phyloP scores from a whole-genome alignment of 163 green algal genomes.

The Chlorella variabilis region DNA sequence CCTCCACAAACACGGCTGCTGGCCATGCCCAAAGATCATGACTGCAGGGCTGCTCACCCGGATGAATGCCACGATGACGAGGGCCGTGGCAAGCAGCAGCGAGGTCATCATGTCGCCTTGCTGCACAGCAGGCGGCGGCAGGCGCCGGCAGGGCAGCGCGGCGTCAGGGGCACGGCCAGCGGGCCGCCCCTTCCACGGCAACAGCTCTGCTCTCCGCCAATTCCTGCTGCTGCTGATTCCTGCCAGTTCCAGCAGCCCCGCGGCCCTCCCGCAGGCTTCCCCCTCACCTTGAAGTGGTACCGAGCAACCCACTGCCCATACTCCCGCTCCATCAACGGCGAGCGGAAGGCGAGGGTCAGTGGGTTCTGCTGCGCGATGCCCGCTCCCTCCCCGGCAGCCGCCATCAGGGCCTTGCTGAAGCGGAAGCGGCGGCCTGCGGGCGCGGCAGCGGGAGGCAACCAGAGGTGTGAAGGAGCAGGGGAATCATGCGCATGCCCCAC shows the following conservation, averaged over 20 bases:
- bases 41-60: slow-evolving; percentile 1
- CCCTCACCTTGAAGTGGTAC: slow-evolving; percentile 1
- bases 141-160: too few species aligned
- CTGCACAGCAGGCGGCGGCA: not conserved
- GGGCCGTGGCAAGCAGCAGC: slow-evolving; percentile 12
- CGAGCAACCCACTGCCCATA: not conserved
- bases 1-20: too few species aligned
- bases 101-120: slow-evolving; percentile 14
- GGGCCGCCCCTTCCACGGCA: too few species aligned
- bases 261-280: too few species aligned
- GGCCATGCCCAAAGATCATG: too few species aligned
- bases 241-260: too few species aligned
- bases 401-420: slow-evolving; percentile 11
- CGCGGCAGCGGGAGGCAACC: not conserved
- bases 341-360: not conserved
- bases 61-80: not conserved
- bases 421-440: not conserved
- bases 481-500: too few species aligned
- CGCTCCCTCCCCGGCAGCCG: not conserved
- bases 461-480: not conserved
- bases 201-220: too few species aligned
- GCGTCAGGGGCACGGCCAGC: too few species aligned
- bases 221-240: too few species aligned
- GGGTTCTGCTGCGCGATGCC: not conserved
- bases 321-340: not conserved